Evolutionary conservation across 306 rosid genomes (phyloP).

Genomic region (Vicia sativa): DNA sequence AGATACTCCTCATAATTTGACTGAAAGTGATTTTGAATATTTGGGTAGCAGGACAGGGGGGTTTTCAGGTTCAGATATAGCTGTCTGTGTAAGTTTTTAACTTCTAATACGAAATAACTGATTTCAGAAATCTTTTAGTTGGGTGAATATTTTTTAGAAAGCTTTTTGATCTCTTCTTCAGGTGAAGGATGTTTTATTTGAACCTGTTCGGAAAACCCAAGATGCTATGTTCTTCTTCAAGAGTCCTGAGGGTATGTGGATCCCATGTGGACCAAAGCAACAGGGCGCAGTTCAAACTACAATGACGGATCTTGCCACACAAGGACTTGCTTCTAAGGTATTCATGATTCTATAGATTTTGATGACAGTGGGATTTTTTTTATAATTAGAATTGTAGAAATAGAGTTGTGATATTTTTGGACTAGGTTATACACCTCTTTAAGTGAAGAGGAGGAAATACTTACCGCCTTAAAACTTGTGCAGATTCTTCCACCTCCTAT

Average conservation of each 20-base stretch:
- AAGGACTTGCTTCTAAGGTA: constrained; percentile 93
- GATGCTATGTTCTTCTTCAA: constrained; percentile 92
- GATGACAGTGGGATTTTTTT: not conserved
- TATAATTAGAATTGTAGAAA: constrained; percentile 3
- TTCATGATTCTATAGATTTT: constrained; percentile 19
- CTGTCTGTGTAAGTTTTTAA: constrained; percentile 84
- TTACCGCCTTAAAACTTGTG: constrained; percentile 41
- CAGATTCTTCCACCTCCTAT: constrained; percentile 99
- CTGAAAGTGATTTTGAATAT: constrained; percentile 83
- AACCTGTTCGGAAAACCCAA: constrained; percentile 99
- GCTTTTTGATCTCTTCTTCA: constrained; percentile 39
- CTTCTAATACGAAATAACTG: constrained; percentile 18
- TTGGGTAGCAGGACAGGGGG: constrained; percentile 89
- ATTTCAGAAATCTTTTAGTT: constrained; percentile 19
- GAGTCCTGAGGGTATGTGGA: constrained; percentile 72
- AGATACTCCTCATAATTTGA: constrained; percentile 93
- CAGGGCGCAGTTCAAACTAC: constrained; percentile 70
- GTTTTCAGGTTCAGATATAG: constrained; percentile 93
- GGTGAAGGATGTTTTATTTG: constrained; percentile 98
- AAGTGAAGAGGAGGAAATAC: constrained; percentile 24
- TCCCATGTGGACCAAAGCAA: constrained; percentile 95
- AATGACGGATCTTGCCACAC: constrained; percentile 82
- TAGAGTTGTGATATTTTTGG: constrained; percentile 1
- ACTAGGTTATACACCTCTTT: constrained; percentile 1
- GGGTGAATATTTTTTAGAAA: constrained; percentile 20